Conservation (phyloP, 2,329 filamentous ascomycete genomes). For the Calonectria montana region DNA sequence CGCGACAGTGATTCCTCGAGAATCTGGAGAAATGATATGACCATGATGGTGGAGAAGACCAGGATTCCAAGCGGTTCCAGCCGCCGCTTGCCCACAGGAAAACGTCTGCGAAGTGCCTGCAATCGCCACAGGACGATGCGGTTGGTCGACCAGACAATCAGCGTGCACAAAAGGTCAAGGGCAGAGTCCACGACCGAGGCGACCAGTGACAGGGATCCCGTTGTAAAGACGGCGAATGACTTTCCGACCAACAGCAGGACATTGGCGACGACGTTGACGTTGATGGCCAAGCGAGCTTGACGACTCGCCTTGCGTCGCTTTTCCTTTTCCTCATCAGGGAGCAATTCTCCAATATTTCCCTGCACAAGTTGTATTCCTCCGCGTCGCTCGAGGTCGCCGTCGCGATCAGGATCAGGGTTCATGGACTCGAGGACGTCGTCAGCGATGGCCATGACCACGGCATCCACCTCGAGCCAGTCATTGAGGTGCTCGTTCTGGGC, state of each 20-base stretch:
- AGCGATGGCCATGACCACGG: slow-evolving; percentile 48
- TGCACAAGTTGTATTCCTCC: slow-evolving; percentile 46
- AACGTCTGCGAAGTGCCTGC: slow-evolving; percentile 66
- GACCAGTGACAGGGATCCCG: slow-evolving; percentile 80
- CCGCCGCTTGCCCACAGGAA: slow-evolving; percentile 76
- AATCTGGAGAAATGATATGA: slow-evolving; percentile 83
- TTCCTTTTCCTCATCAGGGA: slow-evolving; percentile 46
- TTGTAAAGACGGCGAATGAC: slow-evolving; percentile 80
- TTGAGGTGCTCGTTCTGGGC: slow-evolving; percentile 46
- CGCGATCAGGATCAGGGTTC: slow-evolving; percentile 49
- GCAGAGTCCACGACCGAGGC: slow-evolving; percentile 82
- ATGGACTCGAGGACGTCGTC: slow-evolving; percentile 49
- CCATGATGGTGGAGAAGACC: slow-evolving; percentile 85
- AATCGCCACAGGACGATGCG: slow-evolving; percentile 73
- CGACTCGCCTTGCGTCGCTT: slow-evolving; percentile 38
- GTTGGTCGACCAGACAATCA: slow-evolving; percentile 83
- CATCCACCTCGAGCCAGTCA: slow-evolving; percentile 50
- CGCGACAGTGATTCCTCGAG: slow-evolving; percentile 74
- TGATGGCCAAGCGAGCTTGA: slow-evolving; percentile 72
- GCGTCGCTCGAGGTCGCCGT: slow-evolving; percentile 45
- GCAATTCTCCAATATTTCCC: slow-evolving; percentile 45
- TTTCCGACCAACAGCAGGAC: slow-evolving; percentile 78
- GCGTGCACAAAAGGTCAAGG: slow-evolving; percentile 80
- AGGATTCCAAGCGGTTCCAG: slow-evolving; percentile 82
- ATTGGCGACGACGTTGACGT: slow-evolving; percentile 83